phyloP scores from a whole-genome alignment of 176 grass and related monocot species.

The Elymus sibiricus region DNA sequence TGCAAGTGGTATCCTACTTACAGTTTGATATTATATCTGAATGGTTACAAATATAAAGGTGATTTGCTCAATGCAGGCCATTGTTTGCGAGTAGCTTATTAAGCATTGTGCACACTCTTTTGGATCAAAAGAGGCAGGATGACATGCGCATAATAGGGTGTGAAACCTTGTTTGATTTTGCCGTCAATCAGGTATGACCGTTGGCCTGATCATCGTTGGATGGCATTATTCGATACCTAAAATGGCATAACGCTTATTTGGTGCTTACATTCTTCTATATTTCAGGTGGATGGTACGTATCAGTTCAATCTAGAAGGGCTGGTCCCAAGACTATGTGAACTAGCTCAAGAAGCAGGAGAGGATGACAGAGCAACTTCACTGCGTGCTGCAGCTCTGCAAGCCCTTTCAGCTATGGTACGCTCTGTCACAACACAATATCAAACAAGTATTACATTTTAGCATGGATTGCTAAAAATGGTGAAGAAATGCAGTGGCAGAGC shows the following conservation, averaged over 20 bases:
- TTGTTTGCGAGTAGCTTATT: constrained; percentile 92
- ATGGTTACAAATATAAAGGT: neutral
- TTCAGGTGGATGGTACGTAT: constrained; percentile 93
- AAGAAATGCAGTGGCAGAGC: too few species aligned
- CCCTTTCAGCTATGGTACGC: constrained; percentile 88
- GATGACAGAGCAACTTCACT: constrained; percentile 50
- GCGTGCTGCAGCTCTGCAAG: constrained; percentile 66
- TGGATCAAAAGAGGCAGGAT: constrained; percentile 92
- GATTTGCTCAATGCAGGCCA: constrained; percentile 64
- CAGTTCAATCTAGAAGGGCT: constrained; percentile 97
- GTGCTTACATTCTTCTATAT: constrained; percentile 34
- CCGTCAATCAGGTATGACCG: constrained; percentile 72
- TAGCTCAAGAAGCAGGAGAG: constrained; percentile 84
- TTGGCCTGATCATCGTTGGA: constrained; percentile 2
- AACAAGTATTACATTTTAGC: neutral
- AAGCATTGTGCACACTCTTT: constrained; percentile 82
- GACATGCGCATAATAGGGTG: constrained; percentile 86
- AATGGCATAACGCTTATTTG: neutral
- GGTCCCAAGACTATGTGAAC: constrained; percentile 80
- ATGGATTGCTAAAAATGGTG: neutral
- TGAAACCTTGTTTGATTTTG: constrained; percentile 98
- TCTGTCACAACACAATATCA: constrained; percentile 16
- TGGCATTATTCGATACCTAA: constrained; percentile 9
- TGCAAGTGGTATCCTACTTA: neutral
- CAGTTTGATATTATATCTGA: constrained; percentile 22